A percentile compares a stretch with the other conserved stretches of the same genome.
phyloP scores from a whole-genome alignment of 1,139 yeast species.

The Geotrichum candidum region DNA sequence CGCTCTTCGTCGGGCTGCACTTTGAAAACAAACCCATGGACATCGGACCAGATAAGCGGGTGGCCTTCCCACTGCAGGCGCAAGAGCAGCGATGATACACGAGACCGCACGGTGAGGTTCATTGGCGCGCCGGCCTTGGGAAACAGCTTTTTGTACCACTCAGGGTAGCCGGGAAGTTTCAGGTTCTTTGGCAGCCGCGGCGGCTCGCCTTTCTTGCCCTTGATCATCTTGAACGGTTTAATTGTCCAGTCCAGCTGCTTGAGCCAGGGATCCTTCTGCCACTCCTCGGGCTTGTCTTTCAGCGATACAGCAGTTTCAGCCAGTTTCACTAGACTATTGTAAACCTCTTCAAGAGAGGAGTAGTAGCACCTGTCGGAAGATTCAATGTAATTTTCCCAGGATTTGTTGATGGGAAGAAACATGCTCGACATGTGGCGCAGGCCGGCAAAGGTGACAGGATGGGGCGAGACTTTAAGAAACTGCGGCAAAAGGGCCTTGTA shows the following conservation, averaged over 20 bases:
- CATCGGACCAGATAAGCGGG: conserved; percentile 74
- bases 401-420: conserved; percentile 68
- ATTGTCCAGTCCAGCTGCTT: conserved; percentile 83
- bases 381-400: conserved; percentile 69
- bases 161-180: conserved; percentile 84
- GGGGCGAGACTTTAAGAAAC: conserved; percentile 68
- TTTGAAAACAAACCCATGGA: conserved; percentile 84
- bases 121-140: conserved; percentile 44
- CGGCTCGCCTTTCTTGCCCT: conserved; percentile 53
- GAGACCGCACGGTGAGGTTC: conserved; percentile 61
- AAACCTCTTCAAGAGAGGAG: conserved; percentile 51
- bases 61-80: conserved; percentile 79
- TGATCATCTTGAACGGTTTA: conserved; percentile 54
- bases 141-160: conserved; percentile 81
- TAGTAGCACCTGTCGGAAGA: conserved; percentile 64
- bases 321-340: conserved; percentile 50
- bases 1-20: conserved; percentile 42
- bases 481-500: conserved; percentile 63
- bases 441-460: conserved; percentile 93
- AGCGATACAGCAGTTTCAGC: conserved; percentile 53
- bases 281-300: conserved; percentile 33
- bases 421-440: conserved; percentile 69
- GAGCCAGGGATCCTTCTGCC: conserved; percentile 72
- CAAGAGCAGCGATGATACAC: conserved; percentile 71
- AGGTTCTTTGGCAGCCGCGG: conserved; percentile 50